phyloP scores from a whole-genome alignment of 2,329 filamentous ascomycete species.

The Sarocladium kiliense region DNA sequence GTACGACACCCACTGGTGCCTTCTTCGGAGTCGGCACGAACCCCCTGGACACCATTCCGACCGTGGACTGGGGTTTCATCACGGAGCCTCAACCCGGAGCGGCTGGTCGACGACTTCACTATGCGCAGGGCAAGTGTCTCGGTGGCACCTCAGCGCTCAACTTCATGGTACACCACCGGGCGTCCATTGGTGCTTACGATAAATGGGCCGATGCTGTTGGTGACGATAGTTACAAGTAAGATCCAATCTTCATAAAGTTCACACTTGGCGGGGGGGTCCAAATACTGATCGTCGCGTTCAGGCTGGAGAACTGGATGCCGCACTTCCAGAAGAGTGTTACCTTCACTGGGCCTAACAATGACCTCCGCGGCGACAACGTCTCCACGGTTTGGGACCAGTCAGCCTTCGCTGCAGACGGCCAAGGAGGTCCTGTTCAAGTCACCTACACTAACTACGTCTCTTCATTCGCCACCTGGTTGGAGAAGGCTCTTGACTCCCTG shows the following conservation, averaged over 20 bases:
- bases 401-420: conserved; percentile 18
- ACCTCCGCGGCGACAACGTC: conserved; percentile 16
- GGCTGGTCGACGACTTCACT: conserved; percentile 24
- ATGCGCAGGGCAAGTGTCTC: conserved; percentile 30
- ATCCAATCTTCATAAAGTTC: too few relatives aligned
- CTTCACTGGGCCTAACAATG: conserved; percentile 22
- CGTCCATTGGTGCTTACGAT: conserved; percentile 24
- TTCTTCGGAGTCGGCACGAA: conserved; percentile 17
- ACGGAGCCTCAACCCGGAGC: conserved; percentile 19
- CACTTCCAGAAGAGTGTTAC: conserved; percentile 21
- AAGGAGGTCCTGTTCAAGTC: conserved; percentile 20
- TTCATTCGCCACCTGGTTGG: conserved; percentile 16
- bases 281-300: conserved; percentile 7
- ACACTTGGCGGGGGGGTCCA: too few relatives aligned
- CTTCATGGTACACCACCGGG: conserved; percentile 28
- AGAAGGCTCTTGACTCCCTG: conserved; percentile 20
- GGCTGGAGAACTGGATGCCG: conserved; percentile 18
- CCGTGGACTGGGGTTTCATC: conserved; percentile 21
- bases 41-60: conserved; percentile 15
- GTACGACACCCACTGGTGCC: conserved; percentile 19
- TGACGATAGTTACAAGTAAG: conserved; percentile 22
- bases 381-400: conserved; percentile 19
- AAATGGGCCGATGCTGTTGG: conserved; percentile 23
- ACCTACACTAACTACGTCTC: conserved; percentile 22
- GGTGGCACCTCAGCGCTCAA: conserved; percentile 33